Evolutionary conservation across 192 early-diverging fungal species (phyloP), one percentile per base, ranked within the genome.

Genomic region (Umbelopsis sp.): DNA sequence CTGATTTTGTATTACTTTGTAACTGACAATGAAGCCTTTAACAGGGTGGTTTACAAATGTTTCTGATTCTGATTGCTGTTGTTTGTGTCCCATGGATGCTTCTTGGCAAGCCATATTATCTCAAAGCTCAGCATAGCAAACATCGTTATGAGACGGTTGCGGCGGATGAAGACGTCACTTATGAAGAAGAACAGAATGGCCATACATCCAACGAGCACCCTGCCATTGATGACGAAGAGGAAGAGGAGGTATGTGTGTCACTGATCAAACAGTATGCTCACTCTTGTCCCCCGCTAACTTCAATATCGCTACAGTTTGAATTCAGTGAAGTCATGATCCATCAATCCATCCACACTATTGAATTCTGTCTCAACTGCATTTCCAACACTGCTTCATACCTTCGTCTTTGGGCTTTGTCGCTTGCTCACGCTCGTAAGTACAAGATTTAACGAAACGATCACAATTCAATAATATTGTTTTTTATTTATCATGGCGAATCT

Each of bases 301-400:
- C 5, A 47, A 12, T 68, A 53, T 67, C 71, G 37, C 73, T 90
- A 74, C 76, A 91, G 65, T 97, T 97, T 86, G 97, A 99, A 70
- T 99, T 99, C 84, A 85, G 91, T 46, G 98, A 98, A 67, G 86
- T 91, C 68, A 91, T 98, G 92, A 96, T 99, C 74, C 93, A 98
- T 84, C 96, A 97, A 81, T 85, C 89, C 21, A 98, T 99, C 74
- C 98, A 99, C 78, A 98, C 97, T 8, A 98, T 99, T 74, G 98
- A 99, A 80, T 99, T 96, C 80, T 95, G 93, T 75, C 88, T 99
- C 58, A 88, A 89, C 61, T 93, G 93, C 37, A 96, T 99, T 67
- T 99, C 98, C 51, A 97, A 99, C 83, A 99, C 98, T 16, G 98
- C 98, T 3, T 97, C 95, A 22, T 99, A 99, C 72, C 91, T 99